These are phyloP conservation scores for Aspergillus hortae DNA, from an alignment of 2,329 filamentous ascomycete genomes.

Conservation along the genomic window DNA sequence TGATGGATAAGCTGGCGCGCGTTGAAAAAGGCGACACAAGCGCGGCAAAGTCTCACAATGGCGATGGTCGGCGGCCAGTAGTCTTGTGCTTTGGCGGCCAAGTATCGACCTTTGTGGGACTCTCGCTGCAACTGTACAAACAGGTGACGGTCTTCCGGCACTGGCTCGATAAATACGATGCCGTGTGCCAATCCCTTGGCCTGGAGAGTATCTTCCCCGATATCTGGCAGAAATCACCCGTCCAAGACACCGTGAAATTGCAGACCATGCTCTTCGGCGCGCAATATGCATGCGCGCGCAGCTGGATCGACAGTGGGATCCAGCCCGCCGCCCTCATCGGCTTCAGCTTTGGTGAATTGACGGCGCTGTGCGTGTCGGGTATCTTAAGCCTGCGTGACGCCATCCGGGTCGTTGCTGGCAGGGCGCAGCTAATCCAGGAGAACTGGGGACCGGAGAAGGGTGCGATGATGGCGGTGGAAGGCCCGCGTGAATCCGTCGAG, in stretches of 20 bases:
- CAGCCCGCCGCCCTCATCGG: slow-evolving; percentile 30
- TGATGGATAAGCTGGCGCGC: neutral
- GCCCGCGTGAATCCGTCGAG: too few species aligned
- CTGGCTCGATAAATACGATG: slow-evolving; percentile 27
- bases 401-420: slow-evolving; percentile 21
- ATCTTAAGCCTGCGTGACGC: slow-evolving; percentile 28
- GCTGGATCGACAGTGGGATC: slow-evolving; percentile 37
- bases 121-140: slow-evolving; percentile 29
- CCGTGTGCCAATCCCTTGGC: slow-evolving; percentile 18
- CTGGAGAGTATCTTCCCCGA: slow-evolving; percentile 30
- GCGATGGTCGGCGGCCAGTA: slow-evolving; percentile 10
- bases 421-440: slow-evolving; percentile 17
- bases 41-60: too few species aligned
- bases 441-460: too few species aligned
- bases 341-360: slow-evolving; percentile 38
- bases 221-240: slow-evolving; percentile 21
- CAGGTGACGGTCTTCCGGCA: slow-evolving; percentile 18
- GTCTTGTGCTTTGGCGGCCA: slow-evolving; percentile 44
- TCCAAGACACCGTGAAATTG: slow-evolving; percentile 23
- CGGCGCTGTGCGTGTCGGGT: slow-evolving; percentile 32
- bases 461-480: too few species aligned
- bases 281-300: slow-evolving; percentile 36
- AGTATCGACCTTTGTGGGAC: slow-evolving; percentile 22
- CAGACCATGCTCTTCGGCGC: slow-evolving; percentile 37
- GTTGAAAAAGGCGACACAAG: too few species aligned